Percentiles rank a stretch among this genome's conserved stretches.
These are phyloP conservation scores for Dalbergia cultrata DNA, from an alignment of 306 rosid genomes.

Conservation along the genomic window DNA sequence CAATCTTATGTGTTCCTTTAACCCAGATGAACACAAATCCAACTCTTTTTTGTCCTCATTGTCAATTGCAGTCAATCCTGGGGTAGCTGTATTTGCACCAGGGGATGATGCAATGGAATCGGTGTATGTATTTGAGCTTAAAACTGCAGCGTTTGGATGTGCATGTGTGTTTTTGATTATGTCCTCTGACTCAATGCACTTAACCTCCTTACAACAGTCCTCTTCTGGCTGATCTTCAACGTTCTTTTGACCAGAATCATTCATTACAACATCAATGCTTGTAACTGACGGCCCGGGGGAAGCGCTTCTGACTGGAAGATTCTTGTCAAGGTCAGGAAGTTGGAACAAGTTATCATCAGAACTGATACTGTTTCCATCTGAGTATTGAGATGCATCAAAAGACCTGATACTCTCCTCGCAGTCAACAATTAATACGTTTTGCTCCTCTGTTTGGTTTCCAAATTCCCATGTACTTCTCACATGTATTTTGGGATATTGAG, in stretches of 20 bases:
- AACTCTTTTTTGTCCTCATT: slow-evolving; percentile 50
- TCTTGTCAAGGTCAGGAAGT: slow-evolving; percentile 69
- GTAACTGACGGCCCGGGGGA: slow-evolving; percentile 53
- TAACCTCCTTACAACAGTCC: slow-evolving; percentile 79
- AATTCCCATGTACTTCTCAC: slow-evolving; percentile 70
- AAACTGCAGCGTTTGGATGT: slow-evolving; percentile 53
- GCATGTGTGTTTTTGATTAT: slow-evolving; percentile 46
- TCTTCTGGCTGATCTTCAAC: slow-evolving; percentile 66
- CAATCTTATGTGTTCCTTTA: slow-evolving; percentile 51
- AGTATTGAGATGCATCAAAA: slow-evolving; percentile 74
- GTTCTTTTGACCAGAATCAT: slow-evolving; percentile 53
- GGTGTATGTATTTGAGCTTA: slow-evolving; percentile 55
- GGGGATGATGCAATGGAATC: slow-evolving; percentile 67
- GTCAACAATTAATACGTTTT: slow-evolving; percentile 43
- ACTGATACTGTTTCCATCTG: slow-evolving; percentile 77
- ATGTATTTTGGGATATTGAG: slow-evolving; percentile 69
- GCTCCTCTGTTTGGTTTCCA: slow-evolving; percentile 57
- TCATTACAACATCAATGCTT: slow-evolving; percentile 48
- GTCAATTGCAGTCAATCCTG: slow-evolving; percentile 55
- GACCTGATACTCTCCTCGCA: slow-evolving; percentile 65
- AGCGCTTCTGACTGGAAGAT: slow-evolving; percentile 55
- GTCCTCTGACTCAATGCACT: slow-evolving; percentile 80
- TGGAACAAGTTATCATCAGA: slow-evolving; percentile 76
- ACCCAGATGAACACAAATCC: slow-evolving; percentile 51
- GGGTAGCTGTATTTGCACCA: slow-evolving; percentile 49